Conservation (phyloP, 495 filamentous ascomycete species). For the Penicillium chermesinum region DNA sequence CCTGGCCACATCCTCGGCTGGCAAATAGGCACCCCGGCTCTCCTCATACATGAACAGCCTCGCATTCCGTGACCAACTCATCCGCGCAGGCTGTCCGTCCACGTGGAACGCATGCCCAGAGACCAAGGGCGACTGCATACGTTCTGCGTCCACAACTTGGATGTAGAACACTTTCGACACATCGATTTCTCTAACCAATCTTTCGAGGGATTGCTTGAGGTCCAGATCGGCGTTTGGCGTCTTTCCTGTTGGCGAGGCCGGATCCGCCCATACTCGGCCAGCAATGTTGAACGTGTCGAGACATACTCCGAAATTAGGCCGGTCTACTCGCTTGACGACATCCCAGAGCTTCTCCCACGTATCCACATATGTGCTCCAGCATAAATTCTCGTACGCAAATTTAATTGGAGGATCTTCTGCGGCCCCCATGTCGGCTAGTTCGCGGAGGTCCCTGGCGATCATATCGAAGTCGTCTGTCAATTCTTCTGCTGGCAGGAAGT, state of each 20-base stretch:
- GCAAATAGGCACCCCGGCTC: constrained; percentile 61
- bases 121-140: constrained; percentile 49
- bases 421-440: constrained; percentile 30
- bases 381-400: constrained; percentile 65
- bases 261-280: constrained; percentile 64
- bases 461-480: constrained; percentile 48
- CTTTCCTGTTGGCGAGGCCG: constrained; percentile 45
- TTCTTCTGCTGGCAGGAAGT: constrained; percentile 51
- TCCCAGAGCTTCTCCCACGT: constrained; percentile 64
- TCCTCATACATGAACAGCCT: constrained; percentile 64
- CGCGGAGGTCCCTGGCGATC: constrained; percentile 58
- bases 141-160: constrained; percentile 67
- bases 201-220: constrained; percentile 50
- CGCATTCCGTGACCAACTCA: constrained; percentile 75
- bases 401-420: constrained; percentile 44
- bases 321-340: constrained; percentile 54
- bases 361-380: constrained; percentile 60
- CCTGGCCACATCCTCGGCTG: constrained; percentile 29
- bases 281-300: constrained; percentile 76
- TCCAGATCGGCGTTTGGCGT: constrained; percentile 52
- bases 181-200: constrained; percentile 50
- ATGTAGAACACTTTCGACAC: constrained; percentile 64
- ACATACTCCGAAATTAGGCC: constrained; percentile 67
- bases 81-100: constrained; percentile 56
- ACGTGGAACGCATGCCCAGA: constrained; percentile 57